Conservation (phyloP, 495 filamentous ascomycete genomes). For the Entonaema liquescens region DNA sequence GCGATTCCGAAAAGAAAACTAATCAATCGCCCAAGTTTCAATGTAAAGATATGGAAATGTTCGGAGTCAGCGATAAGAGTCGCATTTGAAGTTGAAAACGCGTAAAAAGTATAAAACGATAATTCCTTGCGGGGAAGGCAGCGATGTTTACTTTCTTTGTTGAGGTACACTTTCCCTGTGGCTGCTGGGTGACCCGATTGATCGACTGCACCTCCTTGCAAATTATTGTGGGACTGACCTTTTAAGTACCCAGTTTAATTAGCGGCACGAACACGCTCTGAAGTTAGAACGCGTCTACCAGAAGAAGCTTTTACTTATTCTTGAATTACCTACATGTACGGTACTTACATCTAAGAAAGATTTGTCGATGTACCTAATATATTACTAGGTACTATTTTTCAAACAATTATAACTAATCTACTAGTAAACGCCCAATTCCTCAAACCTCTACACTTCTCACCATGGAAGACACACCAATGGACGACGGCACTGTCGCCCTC, state of each 20-base stretch:
- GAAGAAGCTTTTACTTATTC: slow-evolving; percentile 10
- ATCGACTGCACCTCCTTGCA: slow-evolving; percentile 17
- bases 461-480: slow-evolving; percentile 56
- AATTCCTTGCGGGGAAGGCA: slow-evolving; percentile 25
- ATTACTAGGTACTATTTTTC: not conserved
- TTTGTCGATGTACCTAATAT: not conserved
- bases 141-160: slow-evolving; percentile 35
- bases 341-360: not conserved
- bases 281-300: slow-evolving; percentile 27
- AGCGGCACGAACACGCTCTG: slow-evolving; percentile 24
- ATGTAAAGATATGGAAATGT: not conserved
- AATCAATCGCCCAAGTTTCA: slow-evolving; percentile 6
- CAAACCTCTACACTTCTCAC: not conserved
- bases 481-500: slow-evolving; percentile 57
- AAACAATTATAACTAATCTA: not conserved
- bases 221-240: slow-evolving; percentile 18
- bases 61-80: not conserved
- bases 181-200: slow-evolving; percentile 17
- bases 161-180: slow-evolving; percentile 18
- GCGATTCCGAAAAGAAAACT: not conserved
- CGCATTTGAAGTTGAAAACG: slow-evolving; percentile 11
- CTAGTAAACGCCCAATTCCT: not conserved
- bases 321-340: not conserved
- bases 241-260: slow-evolving; percentile 3
- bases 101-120: slow-evolving; percentile 12